phyloP scores from a whole-genome alignment of 2,329 filamentous ascomycete genomes.

The Colletotrichum sp. region DNA sequence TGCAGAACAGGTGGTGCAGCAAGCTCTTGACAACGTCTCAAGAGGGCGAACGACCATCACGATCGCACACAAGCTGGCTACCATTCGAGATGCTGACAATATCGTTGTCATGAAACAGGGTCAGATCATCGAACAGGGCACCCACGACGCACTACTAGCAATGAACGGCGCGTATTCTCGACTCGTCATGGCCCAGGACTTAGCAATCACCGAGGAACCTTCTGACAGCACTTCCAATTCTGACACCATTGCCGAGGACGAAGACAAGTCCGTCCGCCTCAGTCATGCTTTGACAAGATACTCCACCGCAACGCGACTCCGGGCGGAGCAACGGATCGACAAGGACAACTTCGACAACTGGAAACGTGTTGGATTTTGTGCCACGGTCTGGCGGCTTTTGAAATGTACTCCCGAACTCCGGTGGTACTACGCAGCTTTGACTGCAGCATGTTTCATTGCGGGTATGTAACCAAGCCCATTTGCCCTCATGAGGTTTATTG shows the following conservation, averaged over 20 bases:
- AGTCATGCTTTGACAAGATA: conserved; percentile 34
- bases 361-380: not conserved
- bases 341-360: not conserved
- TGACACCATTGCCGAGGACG: conserved; percentile 18
- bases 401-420: not conserved
- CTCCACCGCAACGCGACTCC: too few species aligned
- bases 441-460: conserved; percentile 28
- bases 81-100: conserved; percentile 64
- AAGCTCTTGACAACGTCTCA: conserved; percentile 57
- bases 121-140: conserved; percentile 63
- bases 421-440: conserved; percentile 14
- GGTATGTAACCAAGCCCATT: conserved; percentile 19
- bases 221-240: conserved; percentile 25
- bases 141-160: conserved; percentile 57
- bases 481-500: not conserved
- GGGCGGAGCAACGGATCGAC: not conserved
- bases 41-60: conserved; percentile 65
- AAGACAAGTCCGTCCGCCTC: not conserved
- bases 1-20: conserved; percentile 54
- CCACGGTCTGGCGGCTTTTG: not conserved
- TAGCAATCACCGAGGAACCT: conserved; percentile 30
- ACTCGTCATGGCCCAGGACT: conserved; percentile 49
- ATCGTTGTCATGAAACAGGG: conserved; percentile 68
- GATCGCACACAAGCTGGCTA: conserved; percentile 64
- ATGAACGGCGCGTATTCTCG: conserved; percentile 53